phyloP scores from a whole-genome alignment of 768 basidiomycete species.

The Leccinum rimulosum region DNA sequence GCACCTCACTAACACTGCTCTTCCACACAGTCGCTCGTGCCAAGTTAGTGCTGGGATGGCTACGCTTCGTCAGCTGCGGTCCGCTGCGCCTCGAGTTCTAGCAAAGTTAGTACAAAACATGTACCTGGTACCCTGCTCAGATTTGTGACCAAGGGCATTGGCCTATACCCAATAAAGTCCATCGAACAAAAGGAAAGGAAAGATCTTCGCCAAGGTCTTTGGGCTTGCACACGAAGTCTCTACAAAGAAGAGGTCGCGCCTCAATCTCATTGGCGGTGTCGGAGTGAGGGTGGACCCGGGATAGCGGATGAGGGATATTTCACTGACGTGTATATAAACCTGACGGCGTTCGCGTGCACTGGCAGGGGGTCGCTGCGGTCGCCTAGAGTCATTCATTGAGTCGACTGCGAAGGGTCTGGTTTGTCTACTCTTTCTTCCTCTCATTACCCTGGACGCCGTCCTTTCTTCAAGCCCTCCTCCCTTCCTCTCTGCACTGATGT shows the following conservation, averaged over 20 bases:
- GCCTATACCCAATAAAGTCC: neutral
- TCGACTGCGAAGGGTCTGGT: neutral
- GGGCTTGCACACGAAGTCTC: neutral
- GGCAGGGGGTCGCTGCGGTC: constrained; percentile 1
- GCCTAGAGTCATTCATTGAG: neutral
- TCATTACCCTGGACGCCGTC: neutral
- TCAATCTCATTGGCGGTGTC: constrained; percentile 16
- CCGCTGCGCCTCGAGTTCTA: constrained; percentile 1
- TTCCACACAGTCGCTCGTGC: too few relatives aligned
- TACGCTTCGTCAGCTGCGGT: neutral
- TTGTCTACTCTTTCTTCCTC: too few relatives aligned
- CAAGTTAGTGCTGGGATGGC: neutral
- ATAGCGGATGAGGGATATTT: neutral
- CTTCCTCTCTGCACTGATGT: constrained; percentile 9
- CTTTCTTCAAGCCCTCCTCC: neutral
- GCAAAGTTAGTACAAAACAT: neutral
- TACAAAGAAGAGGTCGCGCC: constrained; percentile 20
- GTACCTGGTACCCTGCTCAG: neutral
- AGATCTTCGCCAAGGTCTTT: neutral
- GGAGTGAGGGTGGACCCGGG: constrained; percentile 20
- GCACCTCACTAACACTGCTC: neutral
- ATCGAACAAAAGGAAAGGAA: neutral
- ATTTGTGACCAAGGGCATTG: neutral
- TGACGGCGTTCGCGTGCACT: constrained; percentile 7
- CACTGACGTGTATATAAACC: constrained; percentile 17